Evolutionary conservation across 768 basidiomycete species (phyloP).

Genomic region (Daedaleopsis sinensis): DNA sequence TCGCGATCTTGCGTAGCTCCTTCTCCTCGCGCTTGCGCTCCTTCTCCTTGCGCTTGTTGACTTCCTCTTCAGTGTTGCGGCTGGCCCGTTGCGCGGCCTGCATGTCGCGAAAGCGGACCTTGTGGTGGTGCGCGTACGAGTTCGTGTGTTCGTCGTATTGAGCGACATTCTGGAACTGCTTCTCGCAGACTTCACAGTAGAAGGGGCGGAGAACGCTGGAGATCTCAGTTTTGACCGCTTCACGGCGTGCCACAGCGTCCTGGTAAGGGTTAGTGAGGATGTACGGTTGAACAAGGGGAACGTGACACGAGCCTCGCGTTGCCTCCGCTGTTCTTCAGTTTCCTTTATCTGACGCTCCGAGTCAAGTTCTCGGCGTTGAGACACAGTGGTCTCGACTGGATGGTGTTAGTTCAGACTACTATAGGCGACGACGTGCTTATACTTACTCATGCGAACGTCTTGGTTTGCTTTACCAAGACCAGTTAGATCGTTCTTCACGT

Average conservation of each 20-base stretch:
- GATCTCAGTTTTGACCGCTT: slow-evolving; percentile 70
- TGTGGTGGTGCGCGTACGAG: slow-evolving; percentile 87
- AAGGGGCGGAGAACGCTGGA: slow-evolving; percentile 69
- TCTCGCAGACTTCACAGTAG: slow-evolving; percentile 83
- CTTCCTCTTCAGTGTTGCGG: slow-evolving; percentile 63
- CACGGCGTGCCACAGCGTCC: slow-evolving; percentile 66
- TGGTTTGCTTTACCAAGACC: slow-evolving; percentile 80
- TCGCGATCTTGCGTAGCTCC: slow-evolving; percentile 81
- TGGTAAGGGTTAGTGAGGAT: slow-evolving; percentile 28
- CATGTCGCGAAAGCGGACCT: slow-evolving; percentile 81
- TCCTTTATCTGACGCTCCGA: slow-evolving; percentile 83
- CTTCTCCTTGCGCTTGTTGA: slow-evolving; percentile 81
- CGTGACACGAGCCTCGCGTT: slow-evolving; percentile 59
- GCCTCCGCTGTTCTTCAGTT: slow-evolving; percentile 73
- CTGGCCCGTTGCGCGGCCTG: slow-evolving; percentile 64
- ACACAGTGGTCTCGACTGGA: slow-evolving; percentile 73
- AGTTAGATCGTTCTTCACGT: slow-evolving; percentile 74
- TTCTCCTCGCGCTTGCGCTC: slow-evolving; percentile 86
- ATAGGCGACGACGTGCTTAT: background rate
- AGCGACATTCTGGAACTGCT: slow-evolving; percentile 84
- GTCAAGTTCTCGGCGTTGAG: slow-evolving; percentile 77
- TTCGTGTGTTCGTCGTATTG: slow-evolving; percentile 92
- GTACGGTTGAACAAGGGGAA: background rate
- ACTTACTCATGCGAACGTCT: slow-evolving; percentile 69
- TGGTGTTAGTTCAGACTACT: background rate